Base-by-base conservation (phyloP, 805 yeast species). In the Candida multigemmis region DNA sequence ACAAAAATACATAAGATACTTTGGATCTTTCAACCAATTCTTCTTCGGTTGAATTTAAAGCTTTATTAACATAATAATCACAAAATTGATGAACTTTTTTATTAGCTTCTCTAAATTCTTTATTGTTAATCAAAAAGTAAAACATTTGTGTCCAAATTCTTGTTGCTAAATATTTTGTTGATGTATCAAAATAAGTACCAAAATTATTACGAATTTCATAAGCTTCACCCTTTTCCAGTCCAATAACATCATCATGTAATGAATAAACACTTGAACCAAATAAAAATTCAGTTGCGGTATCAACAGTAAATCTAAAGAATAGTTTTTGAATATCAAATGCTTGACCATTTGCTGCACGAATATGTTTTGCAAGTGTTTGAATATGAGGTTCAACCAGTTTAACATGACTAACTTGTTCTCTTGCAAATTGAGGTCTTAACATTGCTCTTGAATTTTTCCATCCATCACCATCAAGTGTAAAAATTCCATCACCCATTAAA, bases 271-370 rank as follows among this genome's bases (percentile, higher is more conserved):
- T 44, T 26, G 51, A 55, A 15, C 65, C 65, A 40, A 57, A 54
- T 26, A 57, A 44, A 35, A 57, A 56, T 35, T 57, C 63, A 7
- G 60, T 46, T 7, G 63, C 44, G 16, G 58, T 48, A 33, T 57
- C 65, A 21, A 57, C 47, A 6, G 63, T 56, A 17, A 50, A 46
- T 19, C 42, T 36, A 34, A 42, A 50, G 33, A 53, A 50, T 18
- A 42, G 41, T 10, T 49, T 52, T 28, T 53, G 60, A 22, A 53
- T 36, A 31, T 53, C 56, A 32, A 53, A 42, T 3, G 42, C 30
- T 16, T 32, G 16, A 10, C 57, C 56, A n/a, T 41, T 28, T 16
- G 32, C 28, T 16, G 28, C 33, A n/a, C 28, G 35, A 20, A 48
- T 39, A 25, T 47, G 53, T 25, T 39, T 36, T 19, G 42, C 44